Evolutionary conservation across 441 rosid species (phyloP).

Genomic region (Pelargonium fulgidum): DNA sequence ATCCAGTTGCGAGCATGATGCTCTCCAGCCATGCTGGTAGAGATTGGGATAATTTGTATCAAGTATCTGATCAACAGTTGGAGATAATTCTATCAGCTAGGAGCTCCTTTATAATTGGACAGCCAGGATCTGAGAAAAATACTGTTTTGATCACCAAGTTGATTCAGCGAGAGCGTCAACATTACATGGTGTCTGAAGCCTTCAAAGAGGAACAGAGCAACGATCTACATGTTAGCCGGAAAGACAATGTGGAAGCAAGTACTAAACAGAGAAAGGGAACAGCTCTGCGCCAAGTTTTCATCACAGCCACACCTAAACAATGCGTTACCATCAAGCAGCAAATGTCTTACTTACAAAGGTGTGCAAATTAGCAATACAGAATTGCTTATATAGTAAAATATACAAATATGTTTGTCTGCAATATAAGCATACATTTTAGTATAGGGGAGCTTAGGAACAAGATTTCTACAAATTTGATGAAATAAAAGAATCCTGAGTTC

Average conservation of each 20-base stretch:
- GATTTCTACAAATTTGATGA: not conserved
- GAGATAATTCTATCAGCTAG: conserved; percentile 31
- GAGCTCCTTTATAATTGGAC: conserved; percentile 46
- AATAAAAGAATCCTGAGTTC: not conserved
- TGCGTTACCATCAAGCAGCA: conserved; percentile 43
- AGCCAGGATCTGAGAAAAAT: conserved; percentile 57
- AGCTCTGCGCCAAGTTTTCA: conserved; percentile 41
- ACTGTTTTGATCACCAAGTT: conserved; percentile 43
- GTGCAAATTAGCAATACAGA: not conserved
- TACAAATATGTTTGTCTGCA: not conserved
- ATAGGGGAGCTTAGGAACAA: not conserved
- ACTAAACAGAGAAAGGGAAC: conserved; percentile 11
- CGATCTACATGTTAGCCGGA: not conserved
- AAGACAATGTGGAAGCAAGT: not conserved
- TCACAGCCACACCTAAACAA: conserved; percentile 40
- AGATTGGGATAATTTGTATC: conserved; percentile 42
- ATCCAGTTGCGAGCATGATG: conserved; percentile 30
- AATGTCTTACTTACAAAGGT: conserved; percentile 41
- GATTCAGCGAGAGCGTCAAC: conserved; percentile 32
- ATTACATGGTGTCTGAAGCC: conserved; percentile 23
- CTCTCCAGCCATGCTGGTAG: conserved; percentile 32
- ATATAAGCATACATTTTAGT: not conserved
- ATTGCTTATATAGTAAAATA: not conserved
- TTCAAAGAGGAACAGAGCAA: conserved; percentile 10
- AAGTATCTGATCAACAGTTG: conserved; percentile 35